Evolutionary conservation across 495 filamentous ascomycete species (phyloP).

Genomic region (Amniculicola lignicola): DNA sequence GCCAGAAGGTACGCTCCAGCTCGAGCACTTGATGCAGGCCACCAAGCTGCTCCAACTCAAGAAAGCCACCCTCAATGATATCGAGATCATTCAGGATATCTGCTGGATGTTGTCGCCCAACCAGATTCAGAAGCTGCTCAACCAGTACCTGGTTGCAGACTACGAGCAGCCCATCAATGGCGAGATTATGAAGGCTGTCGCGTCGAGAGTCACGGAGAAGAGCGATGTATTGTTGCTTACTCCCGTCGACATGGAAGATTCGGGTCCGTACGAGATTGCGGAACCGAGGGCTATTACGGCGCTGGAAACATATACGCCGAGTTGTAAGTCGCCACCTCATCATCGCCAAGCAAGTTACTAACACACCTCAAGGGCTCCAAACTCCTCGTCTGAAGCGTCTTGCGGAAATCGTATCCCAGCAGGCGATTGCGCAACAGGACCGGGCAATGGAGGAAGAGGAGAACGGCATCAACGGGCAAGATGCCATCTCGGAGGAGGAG

Average conservation of each 20-base stretch:
- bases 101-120: conserved; percentile 99
- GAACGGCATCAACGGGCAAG: conserved; percentile 28
- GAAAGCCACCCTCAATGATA: conserved; percentile 98
- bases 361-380: conserved; percentile 69
- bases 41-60: conserved; percentile 98
- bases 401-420: conserved; percentile 94
- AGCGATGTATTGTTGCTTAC: conserved; percentile 88
- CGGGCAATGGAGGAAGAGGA: conserved; percentile 61
- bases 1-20: conserved; percentile 94
- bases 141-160: conserved; percentile 97
- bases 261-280: conserved; percentile 98
- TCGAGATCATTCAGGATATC: conserved; percentile 99
- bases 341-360: conserved; percentile 29
- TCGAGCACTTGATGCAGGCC: conserved; percentile 99
- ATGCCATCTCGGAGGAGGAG: conserved; percentile 20
- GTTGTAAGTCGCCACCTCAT: conserved; percentile 58
- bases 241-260: conserved; percentile 98
- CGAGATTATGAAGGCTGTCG: conserved; percentile 99
- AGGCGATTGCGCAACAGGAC: conserved; percentile 91
- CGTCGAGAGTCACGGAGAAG: conserved; percentile 96
- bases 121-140: conserved; percentile 97
- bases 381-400: conserved; percentile 89
- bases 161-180: conserved; percentile 99
- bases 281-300: conserved; percentile 95
- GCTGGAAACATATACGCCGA: conserved; percentile 95